Base-by-base conservation (phyloP, 495 filamentous ascomycete species). In the Aspergillus heteromorphus region DNA sequence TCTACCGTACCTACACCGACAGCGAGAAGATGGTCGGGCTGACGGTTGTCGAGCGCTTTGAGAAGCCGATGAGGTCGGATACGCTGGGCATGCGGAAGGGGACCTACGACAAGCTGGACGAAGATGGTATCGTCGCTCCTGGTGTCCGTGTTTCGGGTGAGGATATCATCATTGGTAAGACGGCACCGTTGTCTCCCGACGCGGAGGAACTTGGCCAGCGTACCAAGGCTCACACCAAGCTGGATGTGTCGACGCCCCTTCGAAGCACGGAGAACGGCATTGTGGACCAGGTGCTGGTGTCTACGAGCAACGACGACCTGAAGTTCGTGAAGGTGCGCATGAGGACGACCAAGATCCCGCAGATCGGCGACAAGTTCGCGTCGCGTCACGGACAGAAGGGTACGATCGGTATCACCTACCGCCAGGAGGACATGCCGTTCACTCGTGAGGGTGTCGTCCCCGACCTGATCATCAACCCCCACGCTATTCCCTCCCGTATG, bases 401-500 rank as follows among this genome's bases (percentile, higher is more conserved):
- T 68, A 97, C 95, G 1, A 96, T 99, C 67, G 93, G 93, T 79
- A 93, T 99, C 65, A 97, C 93, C 0, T 97, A 90, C 71, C 83
- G 92, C 11, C 89, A 95, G 59, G 93, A 97, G 71, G 95, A 99
- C 64, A 99, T 99, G 93, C 95, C 95, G 0, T 99, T 97, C 72
- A 95, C 91, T 5, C 76, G 83, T 40, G 89, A 97, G 70, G 93
- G 93, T 58, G 82, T 97, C 48, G 86, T 86, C 1, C 93, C 93
- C 1, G 93, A 99, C 69, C 75, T 99, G 50, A 97, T 99, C 70
- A 97, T 99, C 80, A 99, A 99, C 66, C 93, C 93, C 0, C 93
- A 99, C 80, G 93, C 95, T 70, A 97, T 99, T 80, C 93, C 93
- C 1, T 99, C 93, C 13, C 93, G 93, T 80, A 99, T 99, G 93